phyloP scores from a whole-genome alignment of 192 early-diverging fungal species.

The Linnemannia hyalina region DNA sequence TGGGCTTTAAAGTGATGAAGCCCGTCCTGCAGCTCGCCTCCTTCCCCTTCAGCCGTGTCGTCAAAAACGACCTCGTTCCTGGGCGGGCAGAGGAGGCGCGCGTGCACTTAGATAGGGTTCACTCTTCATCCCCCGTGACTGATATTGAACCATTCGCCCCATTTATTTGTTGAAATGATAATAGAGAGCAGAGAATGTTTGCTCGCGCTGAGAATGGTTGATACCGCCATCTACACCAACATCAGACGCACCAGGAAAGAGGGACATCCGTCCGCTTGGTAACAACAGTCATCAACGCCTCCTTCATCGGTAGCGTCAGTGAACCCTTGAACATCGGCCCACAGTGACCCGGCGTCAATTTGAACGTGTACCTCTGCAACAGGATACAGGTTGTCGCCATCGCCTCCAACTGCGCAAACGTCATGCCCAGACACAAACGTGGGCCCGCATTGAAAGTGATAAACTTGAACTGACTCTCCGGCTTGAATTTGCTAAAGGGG shows the following conservation, averaged over 20 bases:
- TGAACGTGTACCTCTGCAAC: slow-evolving; percentile 47
- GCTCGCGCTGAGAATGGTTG: background rate
- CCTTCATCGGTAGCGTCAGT: slow-evolving; percentile 45
- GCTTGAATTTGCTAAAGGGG: slow-evolving; percentile 39
- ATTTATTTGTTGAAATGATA: background rate
- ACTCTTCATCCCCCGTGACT: background rate
- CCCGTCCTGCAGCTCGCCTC: no score
- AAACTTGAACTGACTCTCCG: slow-evolving; percentile 61
- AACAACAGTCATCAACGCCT: slow-evolving; percentile 33
- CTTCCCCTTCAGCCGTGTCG: background rate
- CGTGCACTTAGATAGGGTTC: background rate
- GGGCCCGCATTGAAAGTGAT: slow-evolving; percentile 71
- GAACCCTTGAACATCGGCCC: slow-evolving; percentile 16
- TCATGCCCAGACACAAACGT: slow-evolving; percentile 51
- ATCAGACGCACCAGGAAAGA: background rate
- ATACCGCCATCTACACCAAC: background rate
- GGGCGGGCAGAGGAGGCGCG: background rate
- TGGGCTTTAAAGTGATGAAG: background rate
- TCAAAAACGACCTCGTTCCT: background rate
- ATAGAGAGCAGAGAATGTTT: background rate
- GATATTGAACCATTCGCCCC: background rate
- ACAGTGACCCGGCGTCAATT: slow-evolving; percentile 35
- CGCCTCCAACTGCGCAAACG: slow-evolving; percentile 57
- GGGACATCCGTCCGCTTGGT: background rate
- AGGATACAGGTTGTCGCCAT: slow-evolving; percentile 38